These are phyloP conservation scores for Chytridiales sp. DNA, from an alignment of 371 early-diverging fungal species.

Conservation along the genomic window DNA sequence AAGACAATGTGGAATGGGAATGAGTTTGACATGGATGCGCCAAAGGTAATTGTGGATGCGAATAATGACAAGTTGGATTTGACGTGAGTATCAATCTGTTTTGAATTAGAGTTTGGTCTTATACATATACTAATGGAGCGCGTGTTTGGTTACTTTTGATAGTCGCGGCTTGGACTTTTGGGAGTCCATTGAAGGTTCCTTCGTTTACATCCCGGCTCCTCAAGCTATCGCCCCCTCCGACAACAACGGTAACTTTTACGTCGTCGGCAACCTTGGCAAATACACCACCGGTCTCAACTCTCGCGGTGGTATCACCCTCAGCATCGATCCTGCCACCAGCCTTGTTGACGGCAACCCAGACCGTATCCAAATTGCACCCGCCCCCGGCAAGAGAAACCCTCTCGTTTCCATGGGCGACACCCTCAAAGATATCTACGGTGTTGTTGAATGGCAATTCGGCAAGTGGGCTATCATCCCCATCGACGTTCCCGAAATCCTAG, in stretches of 20 bases:
- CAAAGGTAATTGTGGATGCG: no score
- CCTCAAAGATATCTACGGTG: conserved; percentile 15
- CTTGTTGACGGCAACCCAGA: conserved; percentile 21
- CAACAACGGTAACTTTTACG: conserved; percentile 5
- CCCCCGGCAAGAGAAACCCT: not conserved
- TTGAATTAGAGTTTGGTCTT: no score
- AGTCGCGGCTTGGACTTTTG: conserved; percentile 21
- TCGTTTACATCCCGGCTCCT: conserved; percentile 19
- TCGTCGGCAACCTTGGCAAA: conserved; percentile 16
- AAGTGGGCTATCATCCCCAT: conserved; percentile 10
- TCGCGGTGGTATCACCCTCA: conserved; percentile 24
- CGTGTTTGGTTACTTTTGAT: no score
- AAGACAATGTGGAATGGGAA: no score
- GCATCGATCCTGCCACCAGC: not conserved
- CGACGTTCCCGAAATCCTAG: no score
- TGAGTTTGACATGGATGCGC: no score
- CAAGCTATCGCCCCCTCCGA: conserved; percentile 13
- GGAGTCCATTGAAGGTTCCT: conserved; percentile 20
- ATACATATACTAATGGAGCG: no score
- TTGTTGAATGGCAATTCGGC: conserved; percentile 11
- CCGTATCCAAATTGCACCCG: conserved; percentile 10
- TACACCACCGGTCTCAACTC: conserved; percentile 14
- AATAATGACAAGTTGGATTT: no score
- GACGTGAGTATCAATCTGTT: no score
- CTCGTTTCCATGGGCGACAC: conserved; percentile 15